These are phyloP conservation scores for Amanita polypyramis DNA, from an alignment of 768 basidiomycete genomes.

Conservation along the genomic window DNA sequence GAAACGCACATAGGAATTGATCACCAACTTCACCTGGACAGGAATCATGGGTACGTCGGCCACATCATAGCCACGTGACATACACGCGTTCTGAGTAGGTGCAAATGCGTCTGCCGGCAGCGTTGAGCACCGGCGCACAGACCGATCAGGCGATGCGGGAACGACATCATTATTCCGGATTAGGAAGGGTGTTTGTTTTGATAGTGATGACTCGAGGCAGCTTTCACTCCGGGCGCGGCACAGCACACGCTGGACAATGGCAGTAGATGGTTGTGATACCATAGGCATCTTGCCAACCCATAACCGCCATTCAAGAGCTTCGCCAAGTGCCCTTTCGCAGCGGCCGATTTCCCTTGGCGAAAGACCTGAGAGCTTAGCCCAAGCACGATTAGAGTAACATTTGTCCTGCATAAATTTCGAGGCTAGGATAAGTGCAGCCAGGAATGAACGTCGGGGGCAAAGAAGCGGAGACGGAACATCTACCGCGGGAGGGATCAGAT, in stretches of 20 bases:
- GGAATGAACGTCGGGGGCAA: constrained; percentile 82
- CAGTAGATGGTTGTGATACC: constrained; percentile 10
- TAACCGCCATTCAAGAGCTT: constrained; percentile 82
- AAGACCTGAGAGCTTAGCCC: constrained; percentile 90
- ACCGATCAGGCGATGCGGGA: constrained; percentile 5
- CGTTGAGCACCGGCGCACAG: constrained; percentile 32
- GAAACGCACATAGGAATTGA: neutral
- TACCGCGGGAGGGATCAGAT: constrained; percentile 11
- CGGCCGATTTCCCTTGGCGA: constrained; percentile 77
- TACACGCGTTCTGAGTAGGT: neutral
- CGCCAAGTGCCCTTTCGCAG: constrained; percentile 82
- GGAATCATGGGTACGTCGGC: neutral
- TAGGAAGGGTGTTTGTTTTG: constrained; percentile 16
- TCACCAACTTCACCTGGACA: neutral
- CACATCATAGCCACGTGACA: neutral
- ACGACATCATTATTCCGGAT: constrained; percentile 5
- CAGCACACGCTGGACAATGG: constrained; percentile 5
- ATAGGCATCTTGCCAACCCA: constrained; percentile 72
- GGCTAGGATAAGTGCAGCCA: constrained; percentile 81
- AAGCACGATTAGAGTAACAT: constrained; percentile 88
- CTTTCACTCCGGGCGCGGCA: constrained; percentile 7
- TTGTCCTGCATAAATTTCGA: constrained; percentile 92
- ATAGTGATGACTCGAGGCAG: constrained; percentile 15
- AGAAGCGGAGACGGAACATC: constrained; percentile 70
- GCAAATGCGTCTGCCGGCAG: constrained; percentile 25